These are phyloP conservation scores for Citrus trifoliata DNA, from an alignment of 345 rosid species.

Conservation along the genomic window DNA sequence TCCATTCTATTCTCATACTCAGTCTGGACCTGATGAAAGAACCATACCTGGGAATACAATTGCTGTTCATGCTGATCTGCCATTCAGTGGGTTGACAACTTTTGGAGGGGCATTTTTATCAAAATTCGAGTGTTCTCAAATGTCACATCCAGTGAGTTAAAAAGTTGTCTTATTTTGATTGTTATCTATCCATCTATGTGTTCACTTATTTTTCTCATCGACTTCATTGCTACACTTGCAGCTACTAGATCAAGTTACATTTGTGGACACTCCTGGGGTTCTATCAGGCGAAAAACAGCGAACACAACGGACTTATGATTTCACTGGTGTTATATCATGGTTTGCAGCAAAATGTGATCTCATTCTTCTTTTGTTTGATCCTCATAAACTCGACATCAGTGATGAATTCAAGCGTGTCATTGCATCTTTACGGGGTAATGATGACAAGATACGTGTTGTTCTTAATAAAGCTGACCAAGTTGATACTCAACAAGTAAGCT, in stretches of 20 bases:
- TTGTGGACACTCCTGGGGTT: conserved; percentile 96
- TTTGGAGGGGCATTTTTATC: conserved; percentile 91
- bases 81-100: conserved; percentile 73
- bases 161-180: neutral
- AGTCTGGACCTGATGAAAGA: conserved; percentile 86
- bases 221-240: conserved; percentile 25
- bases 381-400: conserved; percentile 89
- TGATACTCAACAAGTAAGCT: conserved; percentile 83
- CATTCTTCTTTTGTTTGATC: conserved; percentile 94
- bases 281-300: conserved; percentile 93
- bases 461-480: conserved; percentile 96
- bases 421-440: conserved; percentile 79
- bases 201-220: neutral
- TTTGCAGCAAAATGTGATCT: conserved; percentile 94
- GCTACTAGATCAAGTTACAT: conserved; percentile 86
- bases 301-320: conserved; percentile 82
- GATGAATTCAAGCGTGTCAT: conserved; percentile 96
- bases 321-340: conserved; percentile 94
- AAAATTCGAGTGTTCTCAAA: conserved; percentile 88
- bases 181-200: neutral
- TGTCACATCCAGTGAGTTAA: conserved; percentile 83
- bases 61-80: conserved; percentile 91
- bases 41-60: conserved; percentile 84
- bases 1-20: conserved; percentile 5
- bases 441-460: conserved; percentile 94